Evolutionary conservation across 1,284 basidiomycete genomes (phyloP).

Genomic region (Rhizoctonia solani): DNA sequence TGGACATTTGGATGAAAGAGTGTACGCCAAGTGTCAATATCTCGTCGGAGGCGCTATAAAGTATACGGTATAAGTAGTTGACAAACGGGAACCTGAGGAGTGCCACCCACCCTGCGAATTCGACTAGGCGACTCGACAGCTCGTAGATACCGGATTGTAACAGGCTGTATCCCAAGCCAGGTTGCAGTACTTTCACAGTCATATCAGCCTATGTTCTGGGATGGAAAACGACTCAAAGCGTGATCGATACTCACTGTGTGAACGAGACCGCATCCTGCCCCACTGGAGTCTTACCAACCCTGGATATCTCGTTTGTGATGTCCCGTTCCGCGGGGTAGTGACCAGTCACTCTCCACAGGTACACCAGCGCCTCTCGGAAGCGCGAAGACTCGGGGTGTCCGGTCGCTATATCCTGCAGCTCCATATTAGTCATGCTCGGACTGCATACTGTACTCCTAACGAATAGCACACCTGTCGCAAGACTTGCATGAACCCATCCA

Average conservation of each 20-base stretch:
- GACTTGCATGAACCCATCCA: slow-evolving; percentile 28
- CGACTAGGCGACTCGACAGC: slow-evolving; percentile 16
- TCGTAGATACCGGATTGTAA: slow-evolving; percentile 13
- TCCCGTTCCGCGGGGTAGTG: slow-evolving; percentile 32
- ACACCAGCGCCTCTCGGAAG: slow-evolving; percentile 26
- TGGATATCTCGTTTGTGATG: slow-evolving; percentile 28
- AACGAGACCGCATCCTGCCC: slow-evolving; percentile 29
- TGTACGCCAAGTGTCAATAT: slow-evolving; percentile 28
- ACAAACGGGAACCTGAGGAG: neutral
- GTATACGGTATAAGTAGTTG: neutral
- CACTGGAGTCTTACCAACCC: slow-evolving; percentile 16
- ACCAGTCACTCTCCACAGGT: slow-evolving; percentile 22
- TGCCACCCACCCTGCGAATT: slow-evolving; percentile 11
- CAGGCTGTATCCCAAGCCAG: slow-evolving; percentile 12
- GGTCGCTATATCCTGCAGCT: slow-evolving; percentile 17
- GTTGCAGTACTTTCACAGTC: slow-evolving; percentile 4
- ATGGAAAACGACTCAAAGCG: neutral
- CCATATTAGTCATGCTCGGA: neutral
- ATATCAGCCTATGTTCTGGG: neutral
- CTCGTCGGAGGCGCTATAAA: slow-evolving; percentile 1
- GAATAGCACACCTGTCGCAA: slow-evolving; percentile 16
- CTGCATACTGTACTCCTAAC: too few species aligned
- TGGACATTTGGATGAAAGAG: slow-evolving; percentile 31
- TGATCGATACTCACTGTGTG: slow-evolving; percentile 32
- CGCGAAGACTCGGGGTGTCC: slow-evolving; percentile 22